Evolutionary conservation across 2,329 filamentous ascomycete species (phyloP), one percentile per base, ranked within the genome.

Genomic region (Beauveria bassiana): DNA sequence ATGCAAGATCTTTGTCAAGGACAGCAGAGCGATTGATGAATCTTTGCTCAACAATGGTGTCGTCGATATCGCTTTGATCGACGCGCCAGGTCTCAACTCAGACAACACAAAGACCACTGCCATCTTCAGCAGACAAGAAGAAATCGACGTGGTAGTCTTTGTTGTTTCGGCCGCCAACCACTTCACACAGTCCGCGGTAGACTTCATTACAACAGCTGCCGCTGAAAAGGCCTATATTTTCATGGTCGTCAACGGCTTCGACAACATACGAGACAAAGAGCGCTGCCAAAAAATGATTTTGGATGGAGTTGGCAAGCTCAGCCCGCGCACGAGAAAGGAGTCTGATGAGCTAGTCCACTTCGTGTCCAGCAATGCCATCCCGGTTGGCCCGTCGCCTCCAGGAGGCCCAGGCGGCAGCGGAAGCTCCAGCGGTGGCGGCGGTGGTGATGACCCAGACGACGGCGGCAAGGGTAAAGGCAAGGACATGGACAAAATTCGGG

Each of bases 221-320:
- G 86, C 93, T 46, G 95, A 99, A 71, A 99, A 99, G 76, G 93
- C 95, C 0, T 99, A 99, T 71, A 93, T 99, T 65, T 99, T 99
- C 74, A 96, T 99, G 74, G 95, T 99, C 16, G 95, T 99, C 66
- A 99, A 99, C 72, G 93, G 93, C 20, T 99, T 92, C 69, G 95
- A 99, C 74, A 89, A 89, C 64, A 98, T 99, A 68, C 84, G 89
- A 65, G 93, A 98, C 74, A 95, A 97, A 78, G 82, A 91, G 63
- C 83, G 93, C 63, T 98, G 93, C 73, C 85, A 96, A 73, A 91
- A 95, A 70, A 90, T 91, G 85, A 95, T 99, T 55, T 74, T 99
- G 63, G 92, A 97, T 68, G 93, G 98, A 74, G 87, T 99, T 18
- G 81, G 84, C 54, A 86, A 86, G 28, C 81, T 99, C n/a, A 98